Conservation (phyloP, 2,329 filamentous ascomycete genomes). For the Amauroascus niger region DNA sequence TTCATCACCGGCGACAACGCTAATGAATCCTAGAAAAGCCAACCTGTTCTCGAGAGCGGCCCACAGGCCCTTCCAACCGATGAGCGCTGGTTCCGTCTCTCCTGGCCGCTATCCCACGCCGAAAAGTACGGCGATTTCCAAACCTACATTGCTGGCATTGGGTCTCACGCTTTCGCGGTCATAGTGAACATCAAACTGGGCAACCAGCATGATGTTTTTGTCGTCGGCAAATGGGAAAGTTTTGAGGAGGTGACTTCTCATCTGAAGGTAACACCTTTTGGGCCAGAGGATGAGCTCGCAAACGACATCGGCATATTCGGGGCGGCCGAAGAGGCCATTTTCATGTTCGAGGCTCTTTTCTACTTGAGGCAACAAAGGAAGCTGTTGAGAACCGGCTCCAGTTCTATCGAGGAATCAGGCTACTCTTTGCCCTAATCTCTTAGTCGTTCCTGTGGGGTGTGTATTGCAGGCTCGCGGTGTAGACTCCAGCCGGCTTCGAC, state of each 20-base stretch:
- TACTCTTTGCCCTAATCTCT: not conserved
- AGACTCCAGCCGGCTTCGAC: not conserved
- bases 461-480: not conserved
- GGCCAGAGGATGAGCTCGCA: not conserved
- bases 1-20: not conserved
- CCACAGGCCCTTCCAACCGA: not conserved
- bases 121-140: not conserved
- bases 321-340: not conserved
- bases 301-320: not conserved
- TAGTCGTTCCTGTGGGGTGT: not conserved
- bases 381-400: not conserved
- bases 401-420: not conserved
- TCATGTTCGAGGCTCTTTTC: not conserved
- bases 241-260: not conserved
- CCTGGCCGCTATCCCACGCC: not conserved
- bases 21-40: not conserved
- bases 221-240: not conserved
- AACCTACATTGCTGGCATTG: not conserved
- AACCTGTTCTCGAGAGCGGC: not conserved
- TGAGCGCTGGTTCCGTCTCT: not conserved
- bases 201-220: constrained; percentile 4
- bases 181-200: not conserved
- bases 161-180: not conserved
- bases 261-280: not conserved
- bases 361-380: not conserved